Conservation (phyloP, 768 basidiomycete genomes). For the Suillus decipiens region DNA sequence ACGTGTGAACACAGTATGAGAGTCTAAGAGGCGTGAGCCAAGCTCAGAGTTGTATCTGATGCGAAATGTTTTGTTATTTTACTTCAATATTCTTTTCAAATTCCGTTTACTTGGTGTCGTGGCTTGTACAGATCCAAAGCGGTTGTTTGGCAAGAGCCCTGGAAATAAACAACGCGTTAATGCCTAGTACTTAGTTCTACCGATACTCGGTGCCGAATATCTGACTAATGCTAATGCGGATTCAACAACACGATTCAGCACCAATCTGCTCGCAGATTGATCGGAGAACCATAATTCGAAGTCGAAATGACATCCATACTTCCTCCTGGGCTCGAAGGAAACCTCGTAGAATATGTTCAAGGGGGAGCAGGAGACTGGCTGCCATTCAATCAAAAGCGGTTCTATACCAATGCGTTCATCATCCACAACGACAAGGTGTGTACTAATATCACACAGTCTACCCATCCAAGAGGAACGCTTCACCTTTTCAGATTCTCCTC, state of each 20-base stretch:
- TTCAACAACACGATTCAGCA: not conserved
- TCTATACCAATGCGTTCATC: conserved; percentile 76
- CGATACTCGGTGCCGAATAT: conserved; percentile 4
- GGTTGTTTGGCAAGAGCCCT: conserved; percentile 1
- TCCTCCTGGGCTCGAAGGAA: conserved; percentile 48
- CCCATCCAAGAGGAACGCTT: conserved; percentile 15
- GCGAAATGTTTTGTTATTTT: not conserved
- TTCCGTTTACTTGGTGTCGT: no score
- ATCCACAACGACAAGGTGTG: conserved; percentile 51
- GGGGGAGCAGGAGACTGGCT: conserved; percentile 53
- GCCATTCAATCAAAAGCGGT: conserved; percentile 38
- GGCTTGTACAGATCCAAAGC: not conserved
- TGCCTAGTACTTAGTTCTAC: no score
- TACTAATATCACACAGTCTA: not conserved
- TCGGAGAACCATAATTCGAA: not conserved
- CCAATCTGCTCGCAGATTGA: no score
- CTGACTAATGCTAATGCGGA: conserved; percentile 3
- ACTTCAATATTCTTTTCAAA: not conserved
- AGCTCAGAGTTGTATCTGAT: not conserved
- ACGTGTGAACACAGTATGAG: not conserved
- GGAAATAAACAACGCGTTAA: conserved; percentile 3
- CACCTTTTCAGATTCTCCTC: conserved; percentile 66
- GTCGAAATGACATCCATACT: conserved; percentile 12
- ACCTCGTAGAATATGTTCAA: conserved; percentile 35
- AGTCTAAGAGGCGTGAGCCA: not conserved